Evolutionary conservation across 2,329 filamentous ascomycete species (phyloP).

Genomic region (Lachnellula hyalina): DNA sequence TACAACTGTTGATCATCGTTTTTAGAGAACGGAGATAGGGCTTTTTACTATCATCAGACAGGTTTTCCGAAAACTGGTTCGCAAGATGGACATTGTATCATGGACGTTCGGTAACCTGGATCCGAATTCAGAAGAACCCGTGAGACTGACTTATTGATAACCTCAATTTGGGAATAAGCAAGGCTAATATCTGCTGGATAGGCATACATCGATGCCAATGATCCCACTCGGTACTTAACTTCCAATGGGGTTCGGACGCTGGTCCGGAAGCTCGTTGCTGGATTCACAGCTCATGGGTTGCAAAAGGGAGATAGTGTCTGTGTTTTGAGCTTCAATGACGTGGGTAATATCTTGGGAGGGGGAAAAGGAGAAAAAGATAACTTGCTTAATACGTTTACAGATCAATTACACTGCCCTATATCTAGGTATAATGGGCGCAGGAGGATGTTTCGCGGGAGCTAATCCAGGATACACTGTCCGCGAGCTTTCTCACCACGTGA

Average conservation of each 20-base stretch:
- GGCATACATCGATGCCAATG: slow-evolving; percentile 1
- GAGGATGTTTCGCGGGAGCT: slow-evolving; percentile 17
- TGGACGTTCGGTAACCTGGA: slow-evolving; percentile 4
- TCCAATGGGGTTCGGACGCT: slow-evolving; percentile 1
- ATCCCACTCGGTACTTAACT: slow-evolving; percentile 1
- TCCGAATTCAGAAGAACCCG: slow-evolving; percentile 1
- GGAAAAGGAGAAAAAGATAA: not conserved
- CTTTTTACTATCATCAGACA: too few relatives aligned
- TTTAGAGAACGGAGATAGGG: too few relatives aligned
- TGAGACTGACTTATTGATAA: slow-evolving; percentile 2
- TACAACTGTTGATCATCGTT: too few relatives aligned
- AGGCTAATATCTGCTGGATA: not conserved
- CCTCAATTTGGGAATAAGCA: not conserved
- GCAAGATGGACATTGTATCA: not conserved
- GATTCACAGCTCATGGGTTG: slow-evolving; percentile 11
- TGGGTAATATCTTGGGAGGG: not conserved
- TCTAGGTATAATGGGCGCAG: slow-evolving; percentile 18
- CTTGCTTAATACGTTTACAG: not conserved
- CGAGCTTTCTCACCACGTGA: slow-evolving; percentile 16
- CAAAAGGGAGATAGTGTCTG: slow-evolving; percentile 15
- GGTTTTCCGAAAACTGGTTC: too few relatives aligned
- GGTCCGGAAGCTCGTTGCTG: slow-evolving; percentile 11
- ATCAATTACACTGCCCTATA: slow-evolving; percentile 17
- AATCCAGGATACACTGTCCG: slow-evolving; percentile 17
- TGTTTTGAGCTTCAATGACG: slow-evolving; percentile 15